Evolutionary conservation across 2,329 filamentous ascomycete genomes (phyloP), one percentile per base, ranked within the genome.

Genomic region (Trichoderma atroviride): DNA sequence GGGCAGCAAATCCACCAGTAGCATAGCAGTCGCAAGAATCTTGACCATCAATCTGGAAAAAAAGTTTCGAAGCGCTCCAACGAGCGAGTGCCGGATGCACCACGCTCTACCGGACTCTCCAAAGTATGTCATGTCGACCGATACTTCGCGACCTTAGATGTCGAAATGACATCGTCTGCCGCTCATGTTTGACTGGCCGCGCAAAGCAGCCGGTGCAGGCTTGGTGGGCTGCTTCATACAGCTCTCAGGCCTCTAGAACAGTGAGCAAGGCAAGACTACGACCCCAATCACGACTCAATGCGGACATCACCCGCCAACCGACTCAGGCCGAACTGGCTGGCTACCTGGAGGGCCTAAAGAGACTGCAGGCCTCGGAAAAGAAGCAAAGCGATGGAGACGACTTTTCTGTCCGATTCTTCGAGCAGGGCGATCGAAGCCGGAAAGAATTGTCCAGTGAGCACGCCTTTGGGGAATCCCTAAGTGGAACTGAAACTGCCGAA

Each of bases 391-490:
- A 63, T 1, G 69, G 62, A n/a, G 65, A 71, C 6, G 70, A 75
- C 19, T 78, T 77, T 43, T 76, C 78, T 3, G 79, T 86, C 13
- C 80, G 81, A 10, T 86, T 81, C 73, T 87, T 85, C 70, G 84
- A 87, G 67, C 82, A 86, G 73, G 79, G 80, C 16, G 77, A 78
- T 3, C 72, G 76, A 35, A 73, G 74, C 9, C 73, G 83, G 14
- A 79, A 76, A 19, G 79, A 81, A 71, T 75, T 86, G 22, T 71
- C 73, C 11, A 73, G 78, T 69, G 76, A 81, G 59, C 76, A 81
- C n/a, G 80, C 80, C 9, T 84, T 84, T 69, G 77, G 74, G 40
- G 75, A 79, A 27, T 80, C 81, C 0, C 66, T 85, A 5, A 74
- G 79, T 70, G 72, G 73, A 13, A 72, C 80, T 43, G 79, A 81